phyloP scores from a whole-genome alignment of 345 rosid species.

The Hibiscus trionum region DNA sequence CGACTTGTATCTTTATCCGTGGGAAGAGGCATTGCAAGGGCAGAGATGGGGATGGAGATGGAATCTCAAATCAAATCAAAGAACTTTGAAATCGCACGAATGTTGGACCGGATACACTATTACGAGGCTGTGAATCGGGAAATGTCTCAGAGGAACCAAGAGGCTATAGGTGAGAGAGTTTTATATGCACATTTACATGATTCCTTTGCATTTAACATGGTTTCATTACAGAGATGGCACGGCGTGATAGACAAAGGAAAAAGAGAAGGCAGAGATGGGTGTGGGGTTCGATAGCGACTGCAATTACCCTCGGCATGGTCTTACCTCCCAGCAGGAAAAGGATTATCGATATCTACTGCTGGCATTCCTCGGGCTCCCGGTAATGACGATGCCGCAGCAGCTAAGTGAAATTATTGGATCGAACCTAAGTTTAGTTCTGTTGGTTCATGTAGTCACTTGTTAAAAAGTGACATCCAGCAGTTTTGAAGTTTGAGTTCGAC shows the following conservation, averaged over 20 bases:
- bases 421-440: neutral
- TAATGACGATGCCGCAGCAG: conserved; percentile 12
- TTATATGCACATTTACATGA: neutral
- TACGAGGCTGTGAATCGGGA: conserved; percentile 78
- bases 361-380: conserved; percentile 20
- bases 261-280: conserved; percentile 62
- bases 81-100: conserved; percentile 78
- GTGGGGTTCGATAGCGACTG: conserved; percentile 73
- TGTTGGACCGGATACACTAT: conserved; percentile 68
- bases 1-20: conserved; percentile 65
- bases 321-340: conserved; percentile 39
- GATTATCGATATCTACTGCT: conserved; percentile 21
- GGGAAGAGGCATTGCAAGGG: conserved; percentile 61
- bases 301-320: conserved; percentile 70
- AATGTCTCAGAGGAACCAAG: conserved; percentile 89
- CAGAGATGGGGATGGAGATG: conserved; percentile 70
- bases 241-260: conserved; percentile 44
- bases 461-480: neutral
- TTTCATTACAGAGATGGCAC: conserved; percentile 36
- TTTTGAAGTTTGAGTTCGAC: neutral
- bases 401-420: conserved; percentile 12
- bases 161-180: conserved; percentile 60
- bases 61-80: conserved; percentile 56
- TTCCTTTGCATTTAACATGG: neutral
- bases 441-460: neutral